Percentiles rank a stretch among this genome's conserved stretches.
phyloP scores from a whole-genome alignment of 2,329 filamentous ascomycete species.

The Arthrobotrys sphaeroides region DNA sequence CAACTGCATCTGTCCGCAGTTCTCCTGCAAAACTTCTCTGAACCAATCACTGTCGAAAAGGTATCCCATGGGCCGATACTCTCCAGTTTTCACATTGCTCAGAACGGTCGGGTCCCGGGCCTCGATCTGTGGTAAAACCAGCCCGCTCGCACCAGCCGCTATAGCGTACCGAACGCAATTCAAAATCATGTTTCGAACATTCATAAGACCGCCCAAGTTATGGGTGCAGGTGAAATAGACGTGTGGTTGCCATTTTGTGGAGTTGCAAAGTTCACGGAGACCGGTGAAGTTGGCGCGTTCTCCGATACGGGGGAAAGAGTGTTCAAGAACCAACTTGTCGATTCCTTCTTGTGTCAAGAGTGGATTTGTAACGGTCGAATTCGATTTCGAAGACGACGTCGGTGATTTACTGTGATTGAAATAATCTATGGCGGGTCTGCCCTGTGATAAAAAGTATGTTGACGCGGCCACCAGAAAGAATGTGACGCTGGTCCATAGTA shows the following conservation, averaged over 20 bases:
- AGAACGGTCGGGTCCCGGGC: constrained; percentile 63
- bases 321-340: neutral
- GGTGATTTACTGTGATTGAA: neutral
- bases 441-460: constrained; percentile 1
- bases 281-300: constrained; percentile 4
- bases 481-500: neutral
- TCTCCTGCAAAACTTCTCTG: constrained; percentile 60
- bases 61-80: constrained; percentile 62
- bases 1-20: constrained; percentile 64
- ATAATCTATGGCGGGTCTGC: neutral
- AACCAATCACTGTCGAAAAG: constrained; percentile 65
- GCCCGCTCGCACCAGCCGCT: constrained; percentile 64
- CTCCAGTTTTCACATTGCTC: constrained; percentile 62
- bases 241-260: constrained; percentile 26
- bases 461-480: neutral
- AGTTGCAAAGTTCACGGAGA: constrained; percentile 18
- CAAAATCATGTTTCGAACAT: constrained; percentile 66
- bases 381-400: neutral
- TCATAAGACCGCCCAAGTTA: constrained; percentile 66
- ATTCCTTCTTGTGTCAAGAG: constrained; percentile 17
- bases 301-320: constrained; percentile 17
- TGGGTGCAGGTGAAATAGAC: constrained; percentile 65
- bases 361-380: too few species aligned
- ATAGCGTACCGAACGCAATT: constrained; percentile 66
- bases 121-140: constrained; percentile 64